Base-by-base conservation (phyloP, 2,329 filamentous ascomycete genomes). In the Paraphoma chrysanthemicola region DNA sequence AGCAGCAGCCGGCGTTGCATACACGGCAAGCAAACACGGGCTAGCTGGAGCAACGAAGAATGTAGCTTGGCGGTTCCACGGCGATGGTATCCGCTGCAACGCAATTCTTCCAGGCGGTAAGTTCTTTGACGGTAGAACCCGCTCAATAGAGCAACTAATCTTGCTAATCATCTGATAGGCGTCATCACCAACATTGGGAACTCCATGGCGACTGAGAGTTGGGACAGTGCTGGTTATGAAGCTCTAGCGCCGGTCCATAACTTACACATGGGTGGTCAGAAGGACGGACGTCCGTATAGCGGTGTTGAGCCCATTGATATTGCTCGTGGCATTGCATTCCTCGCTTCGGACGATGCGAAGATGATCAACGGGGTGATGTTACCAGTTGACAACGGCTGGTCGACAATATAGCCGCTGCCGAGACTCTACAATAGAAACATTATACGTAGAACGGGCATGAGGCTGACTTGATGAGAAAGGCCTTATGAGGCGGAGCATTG, bases 31-130 rank as follows among this genome's bases (percentile, higher is more conserved):
- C 48, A 79, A 81, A 57, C 78, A 80, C 63, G 77, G 76, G 0
- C 65, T 82, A 70, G 68, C 81, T 14, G 80, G 80, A 9, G 78
- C 79, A 11, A 82, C 80, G 4, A 82, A 80, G 58, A 81, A 81
- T 48, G 78, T 81, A 0, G 80, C 80, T 4, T 82, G 78, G 75
- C 68, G 79, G 4, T 82, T 81, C 56, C 74, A 73, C 14, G 73
- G 78, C 33, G 76, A 81, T 33, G 75, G 77, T 8, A 81, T 83
- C 44, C 71, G 80, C 6, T 81, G 79, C 59, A 83, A 82, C 59
- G 79, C 78, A 16, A 71, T 83, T 4, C 70, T 80, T 3, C 80
- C 81, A 2, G 78, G 77, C 44, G 69, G 73, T 73, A 62, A 58
- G 28, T 28, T n/a, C 23, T 5, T 23, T 23, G 23, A 23, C 23